phyloP scores from a whole-genome alignment of 768 basidiomycete genomes.

The Amanita inopinata region DNA sequence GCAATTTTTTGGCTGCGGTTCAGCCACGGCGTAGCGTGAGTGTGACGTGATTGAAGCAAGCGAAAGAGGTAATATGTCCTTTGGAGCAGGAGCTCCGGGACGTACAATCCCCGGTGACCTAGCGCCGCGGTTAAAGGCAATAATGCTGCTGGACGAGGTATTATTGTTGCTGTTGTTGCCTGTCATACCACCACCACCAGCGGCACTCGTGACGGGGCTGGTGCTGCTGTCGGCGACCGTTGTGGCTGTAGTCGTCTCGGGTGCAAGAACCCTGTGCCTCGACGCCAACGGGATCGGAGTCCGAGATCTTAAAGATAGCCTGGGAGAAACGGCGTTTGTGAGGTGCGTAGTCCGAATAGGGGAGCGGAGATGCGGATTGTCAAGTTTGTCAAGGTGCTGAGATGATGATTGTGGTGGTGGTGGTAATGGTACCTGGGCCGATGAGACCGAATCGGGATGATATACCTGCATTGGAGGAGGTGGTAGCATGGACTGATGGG shows the following conservation, averaged over 20 bases:
- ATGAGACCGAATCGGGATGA: slow-evolving; percentile 11
- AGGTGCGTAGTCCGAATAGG: slow-evolving; percentile 2
- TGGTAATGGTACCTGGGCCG: slow-evolving; percentile 18
- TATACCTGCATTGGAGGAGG: slow-evolving; percentile 20
- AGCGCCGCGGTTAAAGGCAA: no score
- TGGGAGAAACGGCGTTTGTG: neutral
- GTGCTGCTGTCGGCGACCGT: neutral
- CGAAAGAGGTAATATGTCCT: slow-evolving; percentile 19
- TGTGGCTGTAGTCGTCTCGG: slow-evolving; percentile 11
- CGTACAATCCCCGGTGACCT: slow-evolving; percentile 9
- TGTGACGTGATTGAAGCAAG: slow-evolving; percentile 10
- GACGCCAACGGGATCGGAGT: slow-evolving; percentile 15
- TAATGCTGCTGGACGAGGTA: no score
- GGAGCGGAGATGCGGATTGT: slow-evolving; percentile 8
- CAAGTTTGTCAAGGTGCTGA: slow-evolving; percentile 2
- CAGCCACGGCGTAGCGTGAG: slow-evolving; percentile 11
- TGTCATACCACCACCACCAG: neutral
- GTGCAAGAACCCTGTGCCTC: slow-evolving; percentile 12
- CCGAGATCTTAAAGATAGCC: slow-evolving; percentile 6
- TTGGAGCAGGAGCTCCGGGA: slow-evolving; percentile 18
- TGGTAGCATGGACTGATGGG: slow-evolving; percentile 26
- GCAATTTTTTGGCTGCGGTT: slow-evolving; percentile 61
- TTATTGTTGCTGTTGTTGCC: no score
- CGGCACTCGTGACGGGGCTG: neutral
- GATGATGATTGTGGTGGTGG: slow-evolving; percentile 14